Evolutionary conservation across 164 flowering plant species (phyloP).

Genomic region (Liriodendron chinense): DNA sequence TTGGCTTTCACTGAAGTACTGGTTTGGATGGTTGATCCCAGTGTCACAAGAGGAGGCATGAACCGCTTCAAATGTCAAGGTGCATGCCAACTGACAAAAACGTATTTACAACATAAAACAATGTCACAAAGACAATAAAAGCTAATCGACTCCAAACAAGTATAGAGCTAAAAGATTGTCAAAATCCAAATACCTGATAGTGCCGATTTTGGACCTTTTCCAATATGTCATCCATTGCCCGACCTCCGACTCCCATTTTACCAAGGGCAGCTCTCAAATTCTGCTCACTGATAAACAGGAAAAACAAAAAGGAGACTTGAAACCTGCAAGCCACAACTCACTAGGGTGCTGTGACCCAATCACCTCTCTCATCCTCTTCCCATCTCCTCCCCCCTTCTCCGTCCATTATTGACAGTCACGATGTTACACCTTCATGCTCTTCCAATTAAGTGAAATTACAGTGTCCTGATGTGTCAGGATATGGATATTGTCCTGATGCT

Average conservation of each 20-base stretch:
- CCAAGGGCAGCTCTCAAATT: constrained; percentile 81
- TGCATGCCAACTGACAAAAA: constrained; percentile 80
- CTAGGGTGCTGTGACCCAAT: not conserved
- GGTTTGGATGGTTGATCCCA: constrained; percentile 97
- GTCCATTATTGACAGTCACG: not conserved
- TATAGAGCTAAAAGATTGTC: not conserved
- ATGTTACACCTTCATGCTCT: not conserved
- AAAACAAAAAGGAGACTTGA: not conserved
- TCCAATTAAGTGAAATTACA: not conserved
- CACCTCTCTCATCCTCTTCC: not conserved
- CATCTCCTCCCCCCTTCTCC: not conserved
- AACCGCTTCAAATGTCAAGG: constrained; percentile 87
- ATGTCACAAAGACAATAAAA: not conserved
- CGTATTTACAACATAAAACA: not conserved
- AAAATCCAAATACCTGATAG: constrained; percentile 64
- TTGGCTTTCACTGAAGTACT: constrained; percentile 85
- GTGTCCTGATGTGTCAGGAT: not conserved
- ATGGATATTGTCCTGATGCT: not conserved
- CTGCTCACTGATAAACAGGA: constrained; percentile 57
- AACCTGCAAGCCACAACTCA: not conserved
- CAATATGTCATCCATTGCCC: constrained; percentile 63
- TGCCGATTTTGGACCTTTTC: constrained; percentile 78
- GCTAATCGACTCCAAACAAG: not conserved
- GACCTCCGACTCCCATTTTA: constrained; percentile 68
- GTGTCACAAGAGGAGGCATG: constrained; percentile 73